phyloP scores from a whole-genome alignment of 2,329 filamentous ascomycete genomes.

The Talaromyces verruculosus region DNA sequence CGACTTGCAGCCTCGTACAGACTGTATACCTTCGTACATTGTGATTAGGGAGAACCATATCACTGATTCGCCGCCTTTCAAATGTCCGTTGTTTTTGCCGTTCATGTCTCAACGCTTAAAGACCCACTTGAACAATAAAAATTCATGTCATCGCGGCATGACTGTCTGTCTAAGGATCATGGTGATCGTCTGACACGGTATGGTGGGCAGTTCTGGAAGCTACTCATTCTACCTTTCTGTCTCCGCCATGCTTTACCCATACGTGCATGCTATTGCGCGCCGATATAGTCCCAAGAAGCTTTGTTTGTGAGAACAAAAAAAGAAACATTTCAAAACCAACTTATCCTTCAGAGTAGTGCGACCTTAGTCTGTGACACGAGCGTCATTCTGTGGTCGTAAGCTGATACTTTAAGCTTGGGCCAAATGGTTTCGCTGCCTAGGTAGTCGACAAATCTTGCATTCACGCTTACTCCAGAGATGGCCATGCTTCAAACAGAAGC shows the following conservation, averaged over 20 bases:
- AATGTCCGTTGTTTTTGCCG: not conserved
- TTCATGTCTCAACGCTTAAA: slow-evolving; percentile 7
- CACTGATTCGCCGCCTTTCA: slow-evolving; percentile 4
- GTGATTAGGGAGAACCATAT: not conserved
- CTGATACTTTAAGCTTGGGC: not conserved
- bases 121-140: slow-evolving; percentile 9
- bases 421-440: not conserved
- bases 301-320: slow-evolving; percentile 15
- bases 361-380: slow-evolving; percentile 12
- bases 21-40: not conserved
- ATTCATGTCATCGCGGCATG: not conserved
- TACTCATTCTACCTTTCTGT: not conserved
- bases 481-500: slow-evolving; percentile 11
- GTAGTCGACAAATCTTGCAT: slow-evolving; percentile 16
- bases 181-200: not conserved
- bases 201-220: not conserved
- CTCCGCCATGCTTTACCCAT: not conserved
- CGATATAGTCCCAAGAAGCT: not conserved
- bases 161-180: not conserved
- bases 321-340: slow-evolving; percentile 6
- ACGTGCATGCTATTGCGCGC: not conserved
- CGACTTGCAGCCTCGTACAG: slow-evolving; percentile 12
- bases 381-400: not conserved
- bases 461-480: slow-evolving; percentile 3
- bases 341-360: slow-evolving; percentile 3